Conservation (phyloP, 208 protist species). For the Tritrichomonas foetus region DNA sequence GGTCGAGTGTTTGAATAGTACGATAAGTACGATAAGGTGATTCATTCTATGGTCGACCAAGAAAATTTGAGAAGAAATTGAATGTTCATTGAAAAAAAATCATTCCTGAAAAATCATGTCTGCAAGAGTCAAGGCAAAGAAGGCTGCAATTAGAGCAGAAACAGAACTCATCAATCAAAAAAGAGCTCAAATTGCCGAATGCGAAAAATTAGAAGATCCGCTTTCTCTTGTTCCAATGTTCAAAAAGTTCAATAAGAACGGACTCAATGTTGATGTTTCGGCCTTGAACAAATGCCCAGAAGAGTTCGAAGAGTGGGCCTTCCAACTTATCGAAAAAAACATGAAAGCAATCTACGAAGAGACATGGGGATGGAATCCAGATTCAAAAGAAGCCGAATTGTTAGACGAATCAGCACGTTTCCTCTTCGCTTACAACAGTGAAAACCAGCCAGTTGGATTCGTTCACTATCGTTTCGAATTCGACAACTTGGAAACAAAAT, state of each 20-base stretch:
- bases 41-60: too few relatives aligned
- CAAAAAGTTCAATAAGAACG: not conserved
- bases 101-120: too few relatives aligned
- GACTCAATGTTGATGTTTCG: not conserved
- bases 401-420: not conserved
- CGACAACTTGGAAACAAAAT: not conserved
- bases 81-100: too few relatives aligned
- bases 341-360: conserved; percentile 14
- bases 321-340: not conserved
- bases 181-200: too few relatives aligned
- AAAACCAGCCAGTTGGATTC: not conserved
- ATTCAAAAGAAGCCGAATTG: not conserved
- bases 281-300: not conserved
- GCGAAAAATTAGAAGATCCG: too few relatives aligned
- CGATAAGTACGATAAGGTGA: too few relatives aligned
- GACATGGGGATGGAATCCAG: conserved; percentile 17
- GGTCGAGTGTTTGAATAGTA: too few relatives aligned
- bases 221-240: not conserved
- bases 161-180: too few relatives aligned
- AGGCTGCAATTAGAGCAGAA: too few relatives aligned
- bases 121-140: too few relatives aligned
- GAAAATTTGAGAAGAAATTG: too few relatives aligned
- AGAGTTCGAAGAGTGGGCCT: not conserved
- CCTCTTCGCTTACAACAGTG: not conserved
- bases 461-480: conserved; percentile 2